Percentiles rank a stretch among this genome's conserved stretches.
Evolutionary conservation across 2,329 filamentous ascomycete genomes (phyloP).

Genomic region (Nemania diffusa): DNA sequence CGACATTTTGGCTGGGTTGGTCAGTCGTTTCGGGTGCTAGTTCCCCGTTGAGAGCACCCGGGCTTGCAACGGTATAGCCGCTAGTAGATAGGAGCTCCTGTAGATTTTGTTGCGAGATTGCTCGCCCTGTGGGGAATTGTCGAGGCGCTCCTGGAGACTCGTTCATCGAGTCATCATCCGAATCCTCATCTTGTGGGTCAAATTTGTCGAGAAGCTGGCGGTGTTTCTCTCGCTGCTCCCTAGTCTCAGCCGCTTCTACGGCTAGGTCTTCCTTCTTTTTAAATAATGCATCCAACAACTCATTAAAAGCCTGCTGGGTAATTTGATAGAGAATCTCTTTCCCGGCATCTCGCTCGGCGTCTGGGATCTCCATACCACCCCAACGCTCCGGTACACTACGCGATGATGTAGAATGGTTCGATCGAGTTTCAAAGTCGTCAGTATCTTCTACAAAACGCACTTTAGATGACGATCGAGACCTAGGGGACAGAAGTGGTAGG

Average conservation of each 20-base stretch:
- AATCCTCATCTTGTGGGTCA: slow-evolving; percentile 50
- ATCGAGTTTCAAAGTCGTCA: slow-evolving; percentile 75
- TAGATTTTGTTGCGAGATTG: slow-evolving; percentile 47
- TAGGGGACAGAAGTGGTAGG: slow-evolving; percentile 56
- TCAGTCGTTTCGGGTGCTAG: slow-evolving; percentile 16
- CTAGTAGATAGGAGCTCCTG: slow-evolving; percentile 56
- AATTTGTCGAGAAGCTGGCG: slow-evolving; percentile 60
- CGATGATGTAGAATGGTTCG: slow-evolving; percentile 78
- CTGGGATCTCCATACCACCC: slow-evolving; percentile 81
- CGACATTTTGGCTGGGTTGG: neutral
- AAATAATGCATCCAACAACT: slow-evolving; percentile 89
- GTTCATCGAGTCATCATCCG: neutral
- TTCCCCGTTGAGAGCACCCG: slow-evolving; percentile 34
- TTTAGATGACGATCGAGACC: slow-evolving; percentile 80
- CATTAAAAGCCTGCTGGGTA: slow-evolving; percentile 92
- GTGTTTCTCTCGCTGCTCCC: slow-evolving; percentile 67
- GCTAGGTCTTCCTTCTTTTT: slow-evolving; percentile 81
- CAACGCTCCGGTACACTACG: slow-evolving; percentile 77
- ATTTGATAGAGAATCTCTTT: slow-evolving; percentile 92
- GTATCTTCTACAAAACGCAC: slow-evolving; percentile 79
- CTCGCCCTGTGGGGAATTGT: slow-evolving; percentile 15
- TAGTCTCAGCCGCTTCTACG: slow-evolving; percentile 72
- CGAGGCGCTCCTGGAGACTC: slow-evolving; percentile 26
- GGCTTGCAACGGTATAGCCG: slow-evolving; percentile 56
- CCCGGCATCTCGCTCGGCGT: slow-evolving; percentile 83